Conservation (phyloP, 1,284 basidiomycete genomes). For the Inonotus hispidus region DNA sequence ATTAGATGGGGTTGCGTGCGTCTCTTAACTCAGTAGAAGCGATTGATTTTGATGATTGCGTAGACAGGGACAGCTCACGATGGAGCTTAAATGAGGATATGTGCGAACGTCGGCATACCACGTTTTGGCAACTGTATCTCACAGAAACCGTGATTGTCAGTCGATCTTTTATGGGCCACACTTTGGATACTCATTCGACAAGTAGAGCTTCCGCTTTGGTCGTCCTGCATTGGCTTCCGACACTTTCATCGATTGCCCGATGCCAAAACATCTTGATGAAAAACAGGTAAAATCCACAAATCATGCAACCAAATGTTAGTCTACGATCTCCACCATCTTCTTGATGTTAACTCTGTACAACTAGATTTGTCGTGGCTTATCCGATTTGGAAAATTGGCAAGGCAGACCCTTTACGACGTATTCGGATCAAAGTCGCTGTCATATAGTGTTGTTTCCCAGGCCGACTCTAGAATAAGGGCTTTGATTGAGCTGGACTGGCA, state of each 20-base stretch:
- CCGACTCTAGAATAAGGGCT: conserved; percentile 47
- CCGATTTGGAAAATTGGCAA: conserved; percentile 47
- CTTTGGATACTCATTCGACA: neutral
- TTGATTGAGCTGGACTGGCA: conserved; percentile 51
- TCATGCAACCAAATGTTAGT: conserved; percentile 40
- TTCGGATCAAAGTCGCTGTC: conserved; percentile 49
- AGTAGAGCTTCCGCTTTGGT: conserved; percentile 57
- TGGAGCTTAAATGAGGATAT: conserved; percentile 49
- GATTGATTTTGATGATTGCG: neutral
- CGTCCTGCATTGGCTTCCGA: conserved; percentile 52
- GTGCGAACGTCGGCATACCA: conserved; percentile 42
- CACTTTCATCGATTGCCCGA: conserved; percentile 49
- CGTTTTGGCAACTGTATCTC: conserved; percentile 62
- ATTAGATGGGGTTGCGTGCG: conserved; percentile 63
- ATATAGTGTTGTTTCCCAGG: conserved; percentile 41
- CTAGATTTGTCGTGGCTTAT: conserved; percentile 53
- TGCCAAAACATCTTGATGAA: conserved; percentile 44
- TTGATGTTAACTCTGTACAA: neutral
- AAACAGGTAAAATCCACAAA: conserved; percentile 33
- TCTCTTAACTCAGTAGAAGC: conserved; percentile 12
- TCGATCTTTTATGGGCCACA: conserved; percentile 8
- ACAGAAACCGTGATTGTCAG: conserved; percentile 55
- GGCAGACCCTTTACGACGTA: conserved; percentile 44
- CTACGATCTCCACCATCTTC: neutral
- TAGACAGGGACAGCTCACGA: conserved; percentile 56